Base-by-base conservation (phyloP, 1,139 yeast species). In the Taphrina confusa region DNA sequence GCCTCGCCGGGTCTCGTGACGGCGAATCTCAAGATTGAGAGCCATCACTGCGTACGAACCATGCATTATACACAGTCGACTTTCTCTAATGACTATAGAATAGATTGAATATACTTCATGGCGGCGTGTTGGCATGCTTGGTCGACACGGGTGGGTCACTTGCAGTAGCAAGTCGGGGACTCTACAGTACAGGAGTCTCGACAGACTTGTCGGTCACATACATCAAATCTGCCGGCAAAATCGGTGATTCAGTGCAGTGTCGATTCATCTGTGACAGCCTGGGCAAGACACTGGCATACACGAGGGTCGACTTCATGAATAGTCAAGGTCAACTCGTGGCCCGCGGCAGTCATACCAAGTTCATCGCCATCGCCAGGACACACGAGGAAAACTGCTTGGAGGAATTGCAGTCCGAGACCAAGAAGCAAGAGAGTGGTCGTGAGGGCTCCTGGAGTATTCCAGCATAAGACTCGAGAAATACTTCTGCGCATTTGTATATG, bases 101-200 rank as follows among this genome's bases (percentile, higher is more conserved):
- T 34, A 34, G 58, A 9, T 25, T 54, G 8, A 20, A 33, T 25
- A 54, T 54, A 25, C 16, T 76, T 23, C 79, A 76, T 57, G 79
- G 79, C 12, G 79, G 79, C 1, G 73, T 76, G 3, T 66, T 76
- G 30, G 75, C 78, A 2, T 55, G 68, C 4, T 64, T 68, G n/a
- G 70, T 75, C 12, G 79, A 76, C 58, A 68, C 76, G 2, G 79
- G 78, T 9, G 79, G 79, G n/a, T 76, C 79, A 3, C 65, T 76
- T 57, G 79, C 79, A 0, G 68, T 75, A 3, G 74, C 78, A 1
- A 72, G 77, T 20, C 67, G 73, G 14, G 79, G 79, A 6, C 63
- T 75, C 65, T 75, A 68, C 61, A 66, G 72, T 64, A 76, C 79
- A 2, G 79, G 79, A 1, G 79, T 76, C 36, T 70, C 76, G 25